phyloP scores from a whole-genome alignment of 2,329 filamentous ascomycete species.

The Penicillium sp. region DNA sequence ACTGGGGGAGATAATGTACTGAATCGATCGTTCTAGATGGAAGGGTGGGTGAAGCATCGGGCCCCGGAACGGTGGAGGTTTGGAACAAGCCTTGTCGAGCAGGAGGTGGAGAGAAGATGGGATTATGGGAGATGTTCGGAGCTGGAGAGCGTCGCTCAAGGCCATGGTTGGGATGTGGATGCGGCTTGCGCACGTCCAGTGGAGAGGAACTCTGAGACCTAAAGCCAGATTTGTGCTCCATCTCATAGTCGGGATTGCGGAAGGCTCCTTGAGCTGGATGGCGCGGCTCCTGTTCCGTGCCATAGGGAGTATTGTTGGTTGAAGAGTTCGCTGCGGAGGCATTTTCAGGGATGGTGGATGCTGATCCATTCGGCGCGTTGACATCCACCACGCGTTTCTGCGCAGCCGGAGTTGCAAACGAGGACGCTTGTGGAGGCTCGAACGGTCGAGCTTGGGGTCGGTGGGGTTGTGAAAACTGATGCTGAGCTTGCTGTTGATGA shows the following conservation, averaged over 20 bases:
- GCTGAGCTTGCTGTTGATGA: slow-evolving; percentile 51
- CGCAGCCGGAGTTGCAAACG: slow-evolving; percentile 40
- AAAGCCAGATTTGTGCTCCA: slow-evolving; percentile 32
- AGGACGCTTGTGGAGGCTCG: slow-evolving; percentile 32
- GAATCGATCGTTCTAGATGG: slow-evolving; percentile 28
- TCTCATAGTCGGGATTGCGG: slow-evolving; percentile 31
- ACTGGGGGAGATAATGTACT: slow-evolving; percentile 27
- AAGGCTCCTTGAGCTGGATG: slow-evolving; percentile 22
- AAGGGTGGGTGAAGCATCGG: slow-evolving; percentile 30
- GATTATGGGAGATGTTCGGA: slow-evolving; percentile 21
- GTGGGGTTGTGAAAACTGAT: slow-evolving; percentile 41
- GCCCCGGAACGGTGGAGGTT: slow-evolving; percentile 23
- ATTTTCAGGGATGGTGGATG: slow-evolving; percentile 44
- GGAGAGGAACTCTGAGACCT: slow-evolving; percentile 38
- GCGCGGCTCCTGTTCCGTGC: slow-evolving; percentile 32
- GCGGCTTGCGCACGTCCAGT: slow-evolving; percentile 37
- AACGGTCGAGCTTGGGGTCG: slow-evolving; percentile 30
- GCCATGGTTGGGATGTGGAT: slow-evolving; percentile 22
- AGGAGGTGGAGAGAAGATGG: slow-evolving; percentile 32
- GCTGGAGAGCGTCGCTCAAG: slow-evolving; percentile 27
- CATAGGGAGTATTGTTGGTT: slow-evolving; percentile 41
- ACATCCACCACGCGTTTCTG: slow-evolving; percentile 43
- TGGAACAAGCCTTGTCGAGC: slow-evolving; percentile 34
- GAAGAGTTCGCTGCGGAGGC: slow-evolving; percentile 40
- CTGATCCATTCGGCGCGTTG: slow-evolving; percentile 42